Conservation (phyloP, 2,329 filamentous ascomycete genomes). For the Pseudogymnoascus verrucosus region DNA sequence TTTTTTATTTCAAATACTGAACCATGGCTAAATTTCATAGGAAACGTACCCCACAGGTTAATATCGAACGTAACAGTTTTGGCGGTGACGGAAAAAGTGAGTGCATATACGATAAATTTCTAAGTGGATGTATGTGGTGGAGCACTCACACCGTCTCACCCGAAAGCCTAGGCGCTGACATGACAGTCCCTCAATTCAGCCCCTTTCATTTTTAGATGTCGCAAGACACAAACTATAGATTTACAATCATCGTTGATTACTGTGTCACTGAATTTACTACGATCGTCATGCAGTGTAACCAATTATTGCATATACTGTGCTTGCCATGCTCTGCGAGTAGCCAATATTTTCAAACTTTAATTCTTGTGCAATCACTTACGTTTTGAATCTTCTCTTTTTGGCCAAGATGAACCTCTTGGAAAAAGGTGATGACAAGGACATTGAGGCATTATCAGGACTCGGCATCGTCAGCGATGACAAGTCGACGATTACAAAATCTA, state of each 20-base stretch:
- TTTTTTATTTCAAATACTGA: background rate
- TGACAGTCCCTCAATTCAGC: background rate
- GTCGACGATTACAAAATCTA: background rate
- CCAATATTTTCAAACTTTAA: background rate
- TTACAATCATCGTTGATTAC: background rate
- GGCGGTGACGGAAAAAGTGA: background rate
- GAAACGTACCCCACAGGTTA: background rate
- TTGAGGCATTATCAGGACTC: background rate
- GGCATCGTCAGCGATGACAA: background rate
- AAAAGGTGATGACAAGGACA: background rate
- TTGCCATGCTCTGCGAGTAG: background rate
- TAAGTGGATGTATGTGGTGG: background rate
- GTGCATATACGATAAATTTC: background rate
- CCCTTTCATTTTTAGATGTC: background rate
- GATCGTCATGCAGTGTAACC: background rate
- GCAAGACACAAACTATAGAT: background rate
- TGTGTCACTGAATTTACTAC: background rate
- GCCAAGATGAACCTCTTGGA: background rate
- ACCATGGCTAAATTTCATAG: background rate
- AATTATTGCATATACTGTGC: background rate
- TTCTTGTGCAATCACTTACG: background rate
- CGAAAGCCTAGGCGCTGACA: background rate
- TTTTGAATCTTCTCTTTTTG: background rate
- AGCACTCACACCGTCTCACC: background rate
- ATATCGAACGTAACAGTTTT: background rate